Evolutionary conservation across 306 rosid species (phyloP).

Genomic region (Cicer cuneatum): DNA sequence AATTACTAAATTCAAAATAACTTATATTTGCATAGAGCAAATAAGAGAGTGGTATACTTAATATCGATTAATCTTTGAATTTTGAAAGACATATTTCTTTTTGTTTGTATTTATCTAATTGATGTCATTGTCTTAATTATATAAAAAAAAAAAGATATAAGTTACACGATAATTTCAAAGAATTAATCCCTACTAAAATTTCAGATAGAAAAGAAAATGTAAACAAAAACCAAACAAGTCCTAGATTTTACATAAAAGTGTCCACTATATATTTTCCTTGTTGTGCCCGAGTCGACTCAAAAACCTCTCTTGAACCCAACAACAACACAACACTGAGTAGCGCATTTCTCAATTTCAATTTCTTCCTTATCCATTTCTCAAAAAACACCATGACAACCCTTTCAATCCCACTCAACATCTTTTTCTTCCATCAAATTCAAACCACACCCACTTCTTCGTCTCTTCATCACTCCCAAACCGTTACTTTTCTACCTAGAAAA

Average conservation of each 20-base stretch:
- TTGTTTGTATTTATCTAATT: no score
- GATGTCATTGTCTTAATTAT: no score
- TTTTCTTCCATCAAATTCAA: slow-evolving; percentile 41
- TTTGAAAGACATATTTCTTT: no score
- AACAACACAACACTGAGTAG: not conserved
- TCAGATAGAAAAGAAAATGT: no score
- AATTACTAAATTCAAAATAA: no score
- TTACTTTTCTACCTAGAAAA: slow-evolving; percentile 58
- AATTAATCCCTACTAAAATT: no score
- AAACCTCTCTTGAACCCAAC: slow-evolving; percentile 59
- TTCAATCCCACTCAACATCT: slow-evolving; percentile 52
- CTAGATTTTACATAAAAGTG: slow-evolving; percentile 1
- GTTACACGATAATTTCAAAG: no score
- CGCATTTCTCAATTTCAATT: slow-evolving; percentile 1
- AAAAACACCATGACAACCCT: slow-evolving; percentile 47
- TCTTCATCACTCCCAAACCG: slow-evolving; percentile 49
- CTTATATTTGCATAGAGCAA: no score
- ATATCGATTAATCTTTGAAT: no score
- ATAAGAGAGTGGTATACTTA: no score
- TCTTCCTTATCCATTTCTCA: slow-evolving; percentile 24
- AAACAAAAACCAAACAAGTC: not conserved
- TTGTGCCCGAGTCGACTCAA: slow-evolving; percentile 51
- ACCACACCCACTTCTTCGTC: slow-evolving; percentile 39
- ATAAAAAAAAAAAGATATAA: no score
- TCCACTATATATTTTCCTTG: not conserved